Evolutionary conservation across 225 moss, liverwort and hornwort species (phyloP).

Genomic region (Lunularia cruciata): DNA sequence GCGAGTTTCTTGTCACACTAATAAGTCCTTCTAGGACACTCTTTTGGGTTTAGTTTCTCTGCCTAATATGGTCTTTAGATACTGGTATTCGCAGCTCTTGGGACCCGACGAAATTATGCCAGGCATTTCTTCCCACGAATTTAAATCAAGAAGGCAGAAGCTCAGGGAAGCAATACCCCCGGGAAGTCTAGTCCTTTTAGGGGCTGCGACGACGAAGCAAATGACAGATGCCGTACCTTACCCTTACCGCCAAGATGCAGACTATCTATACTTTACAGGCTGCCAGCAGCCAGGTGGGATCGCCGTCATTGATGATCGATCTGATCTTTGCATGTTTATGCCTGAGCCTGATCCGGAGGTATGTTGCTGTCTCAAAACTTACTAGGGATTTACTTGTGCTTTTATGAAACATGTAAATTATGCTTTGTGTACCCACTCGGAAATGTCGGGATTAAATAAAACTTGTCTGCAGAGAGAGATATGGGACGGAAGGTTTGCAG

Average conservation of each 20-base stretch:
- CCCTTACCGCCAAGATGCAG: constrained; percentile 91
- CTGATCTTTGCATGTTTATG: constrained; percentile 94
- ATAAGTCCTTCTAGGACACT: too few relatives aligned
- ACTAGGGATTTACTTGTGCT: not conserved
- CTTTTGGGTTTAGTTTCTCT: too few relatives aligned
- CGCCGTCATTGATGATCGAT: constrained; percentile 74
- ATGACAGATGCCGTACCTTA: constrained; percentile 95
- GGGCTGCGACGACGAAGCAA: constrained; percentile 76
- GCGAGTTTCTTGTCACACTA: too few relatives aligned
- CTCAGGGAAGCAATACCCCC: constrained; percentile 65
- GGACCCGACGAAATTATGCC: constrained; percentile 76
- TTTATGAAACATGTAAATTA: not conserved
- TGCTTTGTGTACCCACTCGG: too few relatives aligned
- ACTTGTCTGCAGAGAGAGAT: constrained; percentile 75
- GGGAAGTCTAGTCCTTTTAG: constrained; percentile 83
- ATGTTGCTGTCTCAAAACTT: constrained; percentile 7
- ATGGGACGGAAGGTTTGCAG: constrained; percentile 91
- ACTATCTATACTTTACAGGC: constrained; percentile 94
- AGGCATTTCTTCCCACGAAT: constrained; percentile 67
- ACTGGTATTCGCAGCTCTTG: constrained; percentile 68
- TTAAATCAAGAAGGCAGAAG: constrained; percentile 67
- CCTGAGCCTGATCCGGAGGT: constrained; percentile 83
- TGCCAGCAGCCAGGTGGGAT: constrained; percentile 94
- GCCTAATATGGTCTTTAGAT: too few relatives aligned
- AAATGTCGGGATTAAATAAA: not conserved